Conservation (phyloP, 2,329 filamentous ascomycete species). For the Pseudofabraea citricarpa region DNA sequence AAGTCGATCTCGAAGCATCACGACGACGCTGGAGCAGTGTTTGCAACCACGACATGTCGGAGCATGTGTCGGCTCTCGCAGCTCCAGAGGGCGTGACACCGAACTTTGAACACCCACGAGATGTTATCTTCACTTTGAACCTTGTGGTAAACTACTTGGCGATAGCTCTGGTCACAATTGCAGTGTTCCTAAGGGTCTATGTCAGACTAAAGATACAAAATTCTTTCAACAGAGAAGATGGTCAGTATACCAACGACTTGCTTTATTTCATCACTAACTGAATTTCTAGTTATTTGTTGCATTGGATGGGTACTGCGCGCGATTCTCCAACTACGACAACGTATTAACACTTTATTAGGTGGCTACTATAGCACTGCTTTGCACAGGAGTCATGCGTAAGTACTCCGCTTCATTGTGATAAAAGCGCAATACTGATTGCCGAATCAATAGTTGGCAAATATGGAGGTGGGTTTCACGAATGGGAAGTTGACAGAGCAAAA, state of each 20-base stretch:
- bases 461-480: slow-evolving; percentile 11
- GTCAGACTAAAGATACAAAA: not conserved
- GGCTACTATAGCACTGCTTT: too few relatives aligned
- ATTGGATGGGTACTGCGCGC: not conserved
- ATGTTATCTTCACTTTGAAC: not conserved
- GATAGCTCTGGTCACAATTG: not conserved
- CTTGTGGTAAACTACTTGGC: not conserved
- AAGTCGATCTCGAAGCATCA: too few relatives aligned
- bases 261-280: not conserved
- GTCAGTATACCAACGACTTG: not conserved
- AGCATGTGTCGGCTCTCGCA: not conserved
- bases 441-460: slow-evolving; percentile 6
- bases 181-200: not conserved
- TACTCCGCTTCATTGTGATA: not conserved
- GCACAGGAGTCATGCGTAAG: not conserved
- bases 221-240: not conserved
- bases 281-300: not conserved
- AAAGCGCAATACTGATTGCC: not conserved
- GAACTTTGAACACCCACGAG: not conserved
- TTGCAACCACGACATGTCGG: too few relatives aligned
- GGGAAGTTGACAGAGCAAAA: slow-evolving; percentile 6
- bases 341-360: too few relatives aligned
- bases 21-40: too few relatives aligned
- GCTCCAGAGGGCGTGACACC: not conserved
- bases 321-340: too few relatives aligned